These are phyloP conservation scores for Sarcodon aspratus DNA, from an alignment of 768 basidiomycete species.

Conservation along the genomic window DNA sequence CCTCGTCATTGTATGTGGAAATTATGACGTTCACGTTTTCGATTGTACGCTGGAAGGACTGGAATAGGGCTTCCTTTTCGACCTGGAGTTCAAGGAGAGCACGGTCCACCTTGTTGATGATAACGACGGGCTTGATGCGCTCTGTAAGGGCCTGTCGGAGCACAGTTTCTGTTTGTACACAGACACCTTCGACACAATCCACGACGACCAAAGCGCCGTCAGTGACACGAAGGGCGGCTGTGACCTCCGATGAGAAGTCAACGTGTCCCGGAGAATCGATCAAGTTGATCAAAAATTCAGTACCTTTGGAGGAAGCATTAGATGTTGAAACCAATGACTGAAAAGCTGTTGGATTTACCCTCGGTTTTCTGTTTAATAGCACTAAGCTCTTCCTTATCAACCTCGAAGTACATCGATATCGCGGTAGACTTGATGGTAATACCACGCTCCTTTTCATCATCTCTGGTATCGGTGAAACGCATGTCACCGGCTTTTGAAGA, in stretches of 20 bases:
- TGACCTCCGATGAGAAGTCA: slow-evolving; percentile 99
- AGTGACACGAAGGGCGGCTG: slow-evolving; percentile 98
- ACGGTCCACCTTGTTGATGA: slow-evolving; percentile 99
- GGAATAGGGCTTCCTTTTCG: slow-evolving; percentile 92
- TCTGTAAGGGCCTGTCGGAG: slow-evolving; percentile 94
- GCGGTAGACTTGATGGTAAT: slow-evolving; percentile 99
- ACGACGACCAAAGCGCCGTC: slow-evolving; percentile 99
- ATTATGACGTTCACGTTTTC: slow-evolving; percentile 98
- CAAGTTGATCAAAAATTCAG: slow-evolving; percentile 98
- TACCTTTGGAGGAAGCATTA: slow-evolving; percentile 32
- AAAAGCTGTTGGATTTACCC: slow-evolving; percentile 29
- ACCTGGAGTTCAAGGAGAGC: slow-evolving; percentile 98
- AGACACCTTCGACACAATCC: slow-evolving; percentile 99
- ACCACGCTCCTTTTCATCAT: slow-evolving; percentile 98
- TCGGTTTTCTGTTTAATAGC: slow-evolving; percentile 92
- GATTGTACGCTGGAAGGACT: slow-evolving; percentile 95
- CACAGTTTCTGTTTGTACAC: slow-evolving; percentile 99
- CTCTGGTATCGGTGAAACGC: slow-evolving; percentile 95
- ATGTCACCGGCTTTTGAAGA: slow-evolving; percentile 87
- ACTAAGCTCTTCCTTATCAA: slow-evolving; percentile 77
- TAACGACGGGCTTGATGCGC: slow-evolving; percentile 98
- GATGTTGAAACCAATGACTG: neutral
- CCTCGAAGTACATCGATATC: slow-evolving; percentile 99
- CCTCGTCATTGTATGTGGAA: slow-evolving; percentile 90
- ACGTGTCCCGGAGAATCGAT: slow-evolving; percentile 99